A percentile compares a stretch with the other conserved stretches of the same genome.
phyloP scores from a whole-genome alignment of 495 filamentous ascomycete species.

The Achaetomiella virescens region DNA sequence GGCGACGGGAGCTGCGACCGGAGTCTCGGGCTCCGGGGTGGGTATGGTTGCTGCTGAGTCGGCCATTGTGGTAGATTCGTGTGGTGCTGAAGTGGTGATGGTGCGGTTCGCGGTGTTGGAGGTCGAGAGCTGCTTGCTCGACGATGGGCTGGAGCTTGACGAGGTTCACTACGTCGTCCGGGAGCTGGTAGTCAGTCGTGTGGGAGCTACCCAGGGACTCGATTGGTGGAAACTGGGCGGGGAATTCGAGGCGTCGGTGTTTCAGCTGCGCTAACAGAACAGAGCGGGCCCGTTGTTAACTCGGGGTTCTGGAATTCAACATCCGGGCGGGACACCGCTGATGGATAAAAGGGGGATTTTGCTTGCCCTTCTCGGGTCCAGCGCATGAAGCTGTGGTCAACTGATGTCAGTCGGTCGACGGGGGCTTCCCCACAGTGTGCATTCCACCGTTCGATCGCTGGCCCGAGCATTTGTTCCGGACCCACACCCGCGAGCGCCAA shows the following conservation, averaged over 20 bases:
- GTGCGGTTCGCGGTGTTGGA: background rate
- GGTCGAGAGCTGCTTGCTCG: background rate
- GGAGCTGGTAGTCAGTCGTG: background rate
- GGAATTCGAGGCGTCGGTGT: background rate
- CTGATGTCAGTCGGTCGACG: background rate
- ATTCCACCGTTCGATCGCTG: background rate
- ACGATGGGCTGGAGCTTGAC: background rate
- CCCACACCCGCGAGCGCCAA: background rate
- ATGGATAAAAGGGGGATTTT: background rate
- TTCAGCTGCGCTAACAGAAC: background rate
- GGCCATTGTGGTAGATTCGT: slow-evolving; percentile 10
- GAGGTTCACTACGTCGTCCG: too few relatives aligned
- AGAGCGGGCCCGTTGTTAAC: background rate
- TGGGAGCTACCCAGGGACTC: background rate
- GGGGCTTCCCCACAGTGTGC: background rate
- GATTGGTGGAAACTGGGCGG: slow-evolving; percentile 7
- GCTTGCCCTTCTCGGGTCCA: background rate
- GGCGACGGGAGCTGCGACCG: slow-evolving; percentile 22
- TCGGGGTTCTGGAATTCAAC: slow-evolving; percentile 1
- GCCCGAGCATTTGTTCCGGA: background rate
- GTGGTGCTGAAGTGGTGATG: background rate
- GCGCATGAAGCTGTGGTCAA: background rate
- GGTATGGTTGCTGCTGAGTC: slow-evolving; percentile 19
- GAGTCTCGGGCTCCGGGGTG: slow-evolving; percentile 3
- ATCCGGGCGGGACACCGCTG: background rate